Conservation (phyloP, 2,329 filamentous ascomycete genomes). For the Trichoderma brevicompactum region DNA sequence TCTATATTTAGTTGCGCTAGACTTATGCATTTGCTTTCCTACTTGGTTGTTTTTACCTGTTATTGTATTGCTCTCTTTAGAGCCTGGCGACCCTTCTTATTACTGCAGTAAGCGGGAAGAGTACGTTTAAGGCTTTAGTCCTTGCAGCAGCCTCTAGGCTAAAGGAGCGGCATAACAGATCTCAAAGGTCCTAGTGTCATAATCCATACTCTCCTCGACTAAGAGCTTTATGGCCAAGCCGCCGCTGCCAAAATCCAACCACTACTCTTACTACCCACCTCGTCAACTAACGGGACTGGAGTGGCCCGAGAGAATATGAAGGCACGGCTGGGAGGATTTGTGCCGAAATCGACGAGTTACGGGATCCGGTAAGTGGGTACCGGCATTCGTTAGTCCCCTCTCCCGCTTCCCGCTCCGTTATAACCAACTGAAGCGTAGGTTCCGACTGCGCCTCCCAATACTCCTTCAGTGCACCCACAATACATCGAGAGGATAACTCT, state of each 20-base stretch:
- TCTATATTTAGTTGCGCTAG: slow-evolving; percentile 13
- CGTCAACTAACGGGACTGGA: no score
- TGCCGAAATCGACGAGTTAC: no score
- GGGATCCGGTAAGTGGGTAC: no score
- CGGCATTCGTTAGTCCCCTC: no score
- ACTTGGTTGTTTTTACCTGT: neutral
- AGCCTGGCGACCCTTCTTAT: slow-evolving; percentile 8
- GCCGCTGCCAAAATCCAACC: slow-evolving; percentile 53
- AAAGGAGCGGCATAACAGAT: slow-evolving; percentile 44
- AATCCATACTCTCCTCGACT: slow-evolving; percentile 41
- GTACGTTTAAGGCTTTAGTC: slow-evolving; percentile 43
- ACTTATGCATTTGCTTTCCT: slow-evolving; percentile 10
- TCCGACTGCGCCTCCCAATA: no score
- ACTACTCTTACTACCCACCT: slow-evolving; percentile 66
- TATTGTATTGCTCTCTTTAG: slow-evolving; percentile 1
- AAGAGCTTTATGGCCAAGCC: slow-evolving; percentile 46
- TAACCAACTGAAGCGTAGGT: no score
- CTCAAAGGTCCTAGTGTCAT: slow-evolving; percentile 42
- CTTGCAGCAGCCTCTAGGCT: slow-evolving; percentile 40
- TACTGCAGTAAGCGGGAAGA: slow-evolving; percentile 31
- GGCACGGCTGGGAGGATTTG: no score
- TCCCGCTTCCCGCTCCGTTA: no score
- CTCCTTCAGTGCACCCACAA: no score
- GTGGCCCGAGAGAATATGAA: no score
- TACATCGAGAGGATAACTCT: no score